These are phyloP conservation scores for Saururus chinensis DNA, from an alignment of 164 flowering plant species.

Conservation along the genomic window DNA sequence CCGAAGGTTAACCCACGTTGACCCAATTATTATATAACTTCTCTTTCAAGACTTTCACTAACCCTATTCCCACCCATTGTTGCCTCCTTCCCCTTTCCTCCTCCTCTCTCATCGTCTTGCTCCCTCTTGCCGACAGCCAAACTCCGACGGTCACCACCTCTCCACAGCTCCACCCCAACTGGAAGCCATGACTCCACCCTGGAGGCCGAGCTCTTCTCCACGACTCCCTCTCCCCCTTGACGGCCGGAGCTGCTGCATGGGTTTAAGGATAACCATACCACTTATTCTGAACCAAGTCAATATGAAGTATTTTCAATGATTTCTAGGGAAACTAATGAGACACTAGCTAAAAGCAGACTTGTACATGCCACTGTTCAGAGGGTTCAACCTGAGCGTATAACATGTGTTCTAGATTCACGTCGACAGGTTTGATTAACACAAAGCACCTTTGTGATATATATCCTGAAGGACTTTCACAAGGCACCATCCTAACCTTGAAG, in stretches of 20 bases:
- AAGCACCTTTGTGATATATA: constrained; percentile 35
- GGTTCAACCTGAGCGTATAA: constrained; percentile 56
- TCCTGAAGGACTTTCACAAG: constrained; percentile 25
- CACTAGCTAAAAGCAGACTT: constrained; percentile 71
- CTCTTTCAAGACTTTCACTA: too few species aligned
- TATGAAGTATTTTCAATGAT: constrained; percentile 88
- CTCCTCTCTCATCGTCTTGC: too few species aligned
- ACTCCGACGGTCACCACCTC: too few species aligned
- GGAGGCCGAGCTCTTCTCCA: too few species aligned
- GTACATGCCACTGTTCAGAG: constrained; percentile 83
- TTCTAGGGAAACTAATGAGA: constrained; percentile 81
- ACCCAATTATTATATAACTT: too few species aligned
- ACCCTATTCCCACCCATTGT: too few species aligned
- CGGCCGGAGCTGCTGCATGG: constrained; percentile 84
- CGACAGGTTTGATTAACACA: constrained; percentile 52
- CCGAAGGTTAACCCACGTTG: too few species aligned
- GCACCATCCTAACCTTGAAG: constrained; percentile 67
- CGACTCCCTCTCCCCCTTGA: too few species aligned
- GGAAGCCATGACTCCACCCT: too few species aligned
- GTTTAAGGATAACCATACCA: constrained; percentile 71
- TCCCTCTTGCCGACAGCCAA: too few species aligned
- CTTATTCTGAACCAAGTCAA: constrained; percentile 59
- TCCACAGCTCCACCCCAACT: too few species aligned
- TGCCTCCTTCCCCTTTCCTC: too few species aligned
- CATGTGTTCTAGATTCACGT: constrained; percentile 79